A percentile compares a stretch with the other conserved stretches of the same genome.
These are phyloP conservation scores for Phoenix roebelenii DNA, from an alignment of 176 grass and related monocot genomes.

Conservation along the genomic window DNA sequence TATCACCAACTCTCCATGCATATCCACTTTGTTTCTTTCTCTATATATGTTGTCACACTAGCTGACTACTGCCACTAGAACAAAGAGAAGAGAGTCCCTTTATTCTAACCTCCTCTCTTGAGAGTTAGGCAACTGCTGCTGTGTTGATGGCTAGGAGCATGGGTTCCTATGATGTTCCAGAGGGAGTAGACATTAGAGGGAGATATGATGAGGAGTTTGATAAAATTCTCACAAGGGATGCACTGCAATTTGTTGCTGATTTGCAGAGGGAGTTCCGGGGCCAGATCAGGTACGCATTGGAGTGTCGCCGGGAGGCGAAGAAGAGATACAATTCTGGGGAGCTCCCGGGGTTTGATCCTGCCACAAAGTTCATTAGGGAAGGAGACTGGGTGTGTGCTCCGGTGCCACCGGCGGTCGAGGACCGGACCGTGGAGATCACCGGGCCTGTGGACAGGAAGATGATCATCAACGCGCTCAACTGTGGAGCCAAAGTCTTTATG, in stretches of 20 bases:
- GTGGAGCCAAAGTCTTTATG: constrained; percentile 89
- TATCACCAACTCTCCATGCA: not conserved
- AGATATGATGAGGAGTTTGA: constrained; percentile 66
- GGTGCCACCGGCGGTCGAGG: constrained; percentile 49
- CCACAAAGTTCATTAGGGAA: constrained; percentile 50
- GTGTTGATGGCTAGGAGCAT: not conserved
- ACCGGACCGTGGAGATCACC: constrained; percentile 88
- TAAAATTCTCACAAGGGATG: constrained; percentile 52
- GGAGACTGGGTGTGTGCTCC: constrained; percentile 48
- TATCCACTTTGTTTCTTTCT: not conserved
- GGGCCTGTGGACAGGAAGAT: constrained; percentile 81
- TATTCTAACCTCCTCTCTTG: too few relatives aligned
- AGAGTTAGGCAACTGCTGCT: not conserved
- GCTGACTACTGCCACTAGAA: too few relatives aligned
- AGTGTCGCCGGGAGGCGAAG: constrained; percentile 52
- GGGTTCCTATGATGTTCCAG: constrained; percentile 54
- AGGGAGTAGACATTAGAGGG: constrained; percentile 71
- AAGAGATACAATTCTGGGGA: constrained; percentile 58
- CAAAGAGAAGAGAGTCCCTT: too few relatives aligned
- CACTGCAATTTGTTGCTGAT: constrained; percentile 53
- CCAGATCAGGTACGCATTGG: constrained; percentile 66
- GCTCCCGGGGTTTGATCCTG: constrained; percentile 58
- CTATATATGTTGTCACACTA: too few relatives aligned
- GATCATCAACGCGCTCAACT: constrained; percentile 98
- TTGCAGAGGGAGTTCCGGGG: constrained; percentile 71